A percentile compares a stretch with the other conserved stretches of the same genome.
These are phyloP conservation scores for Dendrobium huoshanense DNA, from an alignment of 106 monocot genomes.

Conservation along the genomic window DNA sequence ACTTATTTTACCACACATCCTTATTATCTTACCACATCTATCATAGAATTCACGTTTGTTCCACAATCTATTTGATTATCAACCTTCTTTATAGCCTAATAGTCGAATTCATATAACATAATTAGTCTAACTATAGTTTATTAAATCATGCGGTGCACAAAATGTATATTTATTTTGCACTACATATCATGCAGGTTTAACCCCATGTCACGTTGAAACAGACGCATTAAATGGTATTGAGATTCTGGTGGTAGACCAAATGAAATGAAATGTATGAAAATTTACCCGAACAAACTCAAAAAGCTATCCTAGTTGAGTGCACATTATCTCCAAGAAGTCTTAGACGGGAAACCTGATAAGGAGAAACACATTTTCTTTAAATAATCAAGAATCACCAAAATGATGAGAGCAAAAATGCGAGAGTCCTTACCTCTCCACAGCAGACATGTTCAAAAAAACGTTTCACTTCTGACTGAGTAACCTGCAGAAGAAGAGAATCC, in stretches of 20 bases:
- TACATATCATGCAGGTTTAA: not conserved
- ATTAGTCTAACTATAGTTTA: not conserved
- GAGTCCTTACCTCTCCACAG: conserved; percentile 28
- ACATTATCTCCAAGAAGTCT: conserved; percentile 65
- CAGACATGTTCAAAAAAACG: conserved; percentile 26
- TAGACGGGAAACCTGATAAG: conserved; percentile 40
- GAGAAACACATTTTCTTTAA: not conserved
- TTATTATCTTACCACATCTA: not conserved
- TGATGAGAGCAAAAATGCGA: conserved; percentile 1
- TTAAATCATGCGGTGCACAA: not conserved
- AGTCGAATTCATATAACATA: not conserved
- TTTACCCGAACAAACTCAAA: conserved; percentile 68
- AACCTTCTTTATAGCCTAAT: not conserved
- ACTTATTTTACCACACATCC: not conserved
- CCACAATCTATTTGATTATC: not conserved
- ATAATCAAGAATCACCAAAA: not conserved
- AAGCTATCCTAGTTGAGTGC: conserved; percentile 62
- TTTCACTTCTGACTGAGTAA: conserved; percentile 30
- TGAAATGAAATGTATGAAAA: not conserved
- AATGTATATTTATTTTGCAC: not conserved
- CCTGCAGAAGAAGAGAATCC: conserved; percentile 18
- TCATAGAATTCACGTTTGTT: not conserved
- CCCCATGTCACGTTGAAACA: not conserved
- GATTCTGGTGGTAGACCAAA: not conserved
- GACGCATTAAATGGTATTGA: not conserved